phyloP scores from a whole-genome alignment of 1,284 basidiomycete species.

The Golubevia sp. region DNA sequence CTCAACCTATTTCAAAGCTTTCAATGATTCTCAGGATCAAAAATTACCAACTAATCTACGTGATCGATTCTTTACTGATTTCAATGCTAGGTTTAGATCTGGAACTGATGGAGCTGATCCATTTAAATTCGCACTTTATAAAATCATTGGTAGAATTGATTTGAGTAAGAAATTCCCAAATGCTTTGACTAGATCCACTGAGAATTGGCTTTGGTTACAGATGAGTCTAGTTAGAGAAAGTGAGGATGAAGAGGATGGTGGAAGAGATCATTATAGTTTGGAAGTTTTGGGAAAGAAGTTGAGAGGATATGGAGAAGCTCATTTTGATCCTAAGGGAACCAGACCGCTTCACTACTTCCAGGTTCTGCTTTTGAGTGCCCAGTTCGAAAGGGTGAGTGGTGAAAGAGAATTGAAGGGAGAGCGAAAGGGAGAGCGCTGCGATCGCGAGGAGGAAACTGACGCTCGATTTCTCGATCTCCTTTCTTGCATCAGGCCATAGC shows the following conservation, averaged over 20 bases:
- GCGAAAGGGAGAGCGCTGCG: no score
- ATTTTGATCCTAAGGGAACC: constrained; percentile 82
- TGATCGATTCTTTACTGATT: constrained; percentile 82
- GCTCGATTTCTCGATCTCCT: background rate
- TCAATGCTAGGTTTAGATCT: constrained; percentile 89
- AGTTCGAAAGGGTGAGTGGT: constrained; percentile 82
- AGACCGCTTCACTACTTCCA: constrained; percentile 78
- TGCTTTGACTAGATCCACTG: constrained; percentile 85
- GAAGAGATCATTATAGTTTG: constrained; percentile 24
- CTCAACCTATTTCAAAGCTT: constrained; percentile 79
- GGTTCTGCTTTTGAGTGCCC: constrained; percentile 85
- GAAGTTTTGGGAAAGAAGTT: constrained; percentile 17
- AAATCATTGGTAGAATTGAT: constrained; percentile 91
- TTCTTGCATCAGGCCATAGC: constrained; percentile 75
- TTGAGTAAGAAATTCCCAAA: constrained; percentile 78
- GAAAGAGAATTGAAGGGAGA: no score
- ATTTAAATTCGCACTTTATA: constrained; percentile 94
- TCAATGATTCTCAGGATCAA: constrained; percentile 69
- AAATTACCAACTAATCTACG: constrained; percentile 72
- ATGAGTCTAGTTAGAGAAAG: constrained; percentile 72
- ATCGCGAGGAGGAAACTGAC: background rate
- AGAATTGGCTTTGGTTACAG: constrained; percentile 99
- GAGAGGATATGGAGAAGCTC: constrained; percentile 71
- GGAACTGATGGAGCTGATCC: constrained; percentile 74
- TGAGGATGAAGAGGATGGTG: constrained; percentile 29